phyloP scores from a whole-genome alignment of 1,284 basidiomycete genomes.

The Papiliotrema terrestris region DNA sequence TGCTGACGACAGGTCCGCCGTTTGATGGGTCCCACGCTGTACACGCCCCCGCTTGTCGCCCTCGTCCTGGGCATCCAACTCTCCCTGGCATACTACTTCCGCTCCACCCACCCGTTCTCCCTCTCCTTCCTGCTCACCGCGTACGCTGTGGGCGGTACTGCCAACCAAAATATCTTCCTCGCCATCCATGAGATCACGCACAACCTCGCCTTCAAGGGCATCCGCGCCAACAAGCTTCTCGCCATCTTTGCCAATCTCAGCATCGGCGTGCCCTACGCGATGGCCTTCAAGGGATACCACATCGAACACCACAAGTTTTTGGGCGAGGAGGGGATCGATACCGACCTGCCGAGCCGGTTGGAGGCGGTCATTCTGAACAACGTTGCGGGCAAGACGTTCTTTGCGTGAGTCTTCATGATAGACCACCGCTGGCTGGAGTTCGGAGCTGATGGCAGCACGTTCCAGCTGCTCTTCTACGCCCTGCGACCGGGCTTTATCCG shows the following conservation, averaged over 20 bases:
- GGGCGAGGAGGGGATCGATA: slow-evolving; percentile 92
- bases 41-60: slow-evolving; percentile 83
- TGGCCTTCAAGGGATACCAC: slow-evolving; percentile 96
- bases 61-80: slow-evolving; percentile 77
- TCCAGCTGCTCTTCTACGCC: slow-evolving; percentile 98
- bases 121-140: slow-evolving; percentile 71
- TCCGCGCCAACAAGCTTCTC: slow-evolving; percentile 77
- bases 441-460: slow-evolving; percentile 60
- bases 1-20: slow-evolving; percentile 65
- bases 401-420: slow-evolving; percentile 62
- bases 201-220: slow-evolving; percentile 86
- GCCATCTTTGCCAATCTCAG: slow-evolving; percentile 89
- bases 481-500: slow-evolving; percentile 92
- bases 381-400: slow-evolving; percentile 95
- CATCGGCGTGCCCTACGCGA: slow-evolving; percentile 91
- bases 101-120: slow-evolving; percentile 65
- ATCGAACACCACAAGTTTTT: slow-evolving; percentile 91
- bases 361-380: slow-evolving; percentile 88
- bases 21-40: slow-evolving; percentile 89
- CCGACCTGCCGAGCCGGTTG: slow-evolving; percentile 82
- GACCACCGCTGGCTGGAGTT: neutral
- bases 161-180: slow-evolving; percentile 95
- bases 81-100: slow-evolving; percentile 61
- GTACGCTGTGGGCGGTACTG: slow-evolving; percentile 86
- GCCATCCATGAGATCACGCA: slow-evolving; percentile 99